These are phyloP conservation scores for Postia placenta DNA, from an alignment of 768 basidiomycete genomes.

Conservation along the genomic window DNA sequence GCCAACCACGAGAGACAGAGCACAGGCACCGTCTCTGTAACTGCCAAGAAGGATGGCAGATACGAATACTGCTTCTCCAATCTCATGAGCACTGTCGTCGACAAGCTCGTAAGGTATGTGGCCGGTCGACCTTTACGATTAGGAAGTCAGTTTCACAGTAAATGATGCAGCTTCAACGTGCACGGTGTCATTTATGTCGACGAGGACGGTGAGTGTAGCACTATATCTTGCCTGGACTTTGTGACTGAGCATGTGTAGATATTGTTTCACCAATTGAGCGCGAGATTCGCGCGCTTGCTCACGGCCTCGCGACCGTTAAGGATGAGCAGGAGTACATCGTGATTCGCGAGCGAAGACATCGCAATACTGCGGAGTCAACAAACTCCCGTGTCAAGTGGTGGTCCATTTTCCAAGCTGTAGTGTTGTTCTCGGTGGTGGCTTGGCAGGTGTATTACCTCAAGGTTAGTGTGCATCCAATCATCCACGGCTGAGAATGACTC, in stretches of 20 bases:
- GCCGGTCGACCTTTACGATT: too few relatives aligned
- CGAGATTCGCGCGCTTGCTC: conserved; percentile 83
- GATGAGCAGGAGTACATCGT: conserved; percentile 99
- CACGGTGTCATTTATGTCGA: conserved; percentile 94
- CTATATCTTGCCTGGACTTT: neutral
- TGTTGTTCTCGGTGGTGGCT: conserved; percentile 84
- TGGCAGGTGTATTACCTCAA: conserved; percentile 99
- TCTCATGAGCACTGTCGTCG: conserved; percentile 94
- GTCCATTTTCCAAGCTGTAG: conserved; percentile 86
- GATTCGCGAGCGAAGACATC: conserved; percentile 84
- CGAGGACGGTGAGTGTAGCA: conserved; percentile 70
- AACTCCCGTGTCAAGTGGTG: conserved; percentile 99
- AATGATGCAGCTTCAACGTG: conserved; percentile 85
- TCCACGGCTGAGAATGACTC: too few relatives aligned
- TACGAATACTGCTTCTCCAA: conserved; percentile 98
- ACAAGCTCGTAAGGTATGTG: conserved; percentile 87
- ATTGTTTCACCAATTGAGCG: conserved; percentile 93
- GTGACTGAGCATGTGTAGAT: conserved; percentile 37
- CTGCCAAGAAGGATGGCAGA: conserved; percentile 80
- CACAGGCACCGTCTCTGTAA: conserved; percentile 84
- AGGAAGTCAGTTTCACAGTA: too few relatives aligned
- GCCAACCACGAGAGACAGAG: conserved; percentile 82
- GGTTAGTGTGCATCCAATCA: conserved; percentile 33
- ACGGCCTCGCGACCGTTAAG: conserved; percentile 82
- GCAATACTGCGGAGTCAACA: conserved; percentile 91